Evolutionary conservation across 2,329 filamentous ascomycete genomes (phyloP).

Genomic region (Lithohypha guttulata): DNA sequence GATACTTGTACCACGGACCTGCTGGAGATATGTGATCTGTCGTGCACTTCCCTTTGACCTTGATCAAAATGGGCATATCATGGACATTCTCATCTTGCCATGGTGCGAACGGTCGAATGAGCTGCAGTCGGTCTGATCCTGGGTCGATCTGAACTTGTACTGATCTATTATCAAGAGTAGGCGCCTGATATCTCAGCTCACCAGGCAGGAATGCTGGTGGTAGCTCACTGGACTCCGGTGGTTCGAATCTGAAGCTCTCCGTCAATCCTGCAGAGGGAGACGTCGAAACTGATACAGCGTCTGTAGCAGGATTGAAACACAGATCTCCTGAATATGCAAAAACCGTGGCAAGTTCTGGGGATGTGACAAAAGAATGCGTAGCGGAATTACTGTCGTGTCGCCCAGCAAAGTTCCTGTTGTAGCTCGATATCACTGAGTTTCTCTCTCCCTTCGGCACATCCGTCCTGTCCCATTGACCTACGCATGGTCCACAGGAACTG

Average conservation of each 20-base stretch:
- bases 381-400: conserved; percentile 94
- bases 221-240: conserved; percentile 71
- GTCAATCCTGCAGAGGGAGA: conserved; percentile 87
- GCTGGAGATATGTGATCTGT: conserved; percentile 97
- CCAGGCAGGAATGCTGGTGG: conserved; percentile 75
- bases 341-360: conserved; percentile 79
- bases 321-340: conserved; percentile 73
- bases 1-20: conserved; percentile 95
- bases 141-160: conserved; percentile 77
- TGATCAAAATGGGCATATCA: conserved; percentile 86
- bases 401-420: conserved; percentile 99
- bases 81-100: conserved; percentile 89
- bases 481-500: conserved; percentile 83
- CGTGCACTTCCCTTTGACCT: conserved; percentile 90
- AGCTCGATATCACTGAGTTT: conserved; percentile 96
- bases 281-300: conserved; percentile 85
- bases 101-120: conserved; percentile 70
- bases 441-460: conserved; percentile 90
- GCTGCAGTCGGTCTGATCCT: conserved; percentile 83
- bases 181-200: conserved; percentile 89
- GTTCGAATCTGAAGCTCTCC: conserved; percentile 85
- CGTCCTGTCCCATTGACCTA: conserved; percentile 76
- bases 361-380: conserved; percentile 87
- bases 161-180: conserved; percentile 62
- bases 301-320: conserved; percentile 89